phyloP scores from a whole-genome alignment of 208 protist genomes.

The Naegleria fowleri region DNA sequence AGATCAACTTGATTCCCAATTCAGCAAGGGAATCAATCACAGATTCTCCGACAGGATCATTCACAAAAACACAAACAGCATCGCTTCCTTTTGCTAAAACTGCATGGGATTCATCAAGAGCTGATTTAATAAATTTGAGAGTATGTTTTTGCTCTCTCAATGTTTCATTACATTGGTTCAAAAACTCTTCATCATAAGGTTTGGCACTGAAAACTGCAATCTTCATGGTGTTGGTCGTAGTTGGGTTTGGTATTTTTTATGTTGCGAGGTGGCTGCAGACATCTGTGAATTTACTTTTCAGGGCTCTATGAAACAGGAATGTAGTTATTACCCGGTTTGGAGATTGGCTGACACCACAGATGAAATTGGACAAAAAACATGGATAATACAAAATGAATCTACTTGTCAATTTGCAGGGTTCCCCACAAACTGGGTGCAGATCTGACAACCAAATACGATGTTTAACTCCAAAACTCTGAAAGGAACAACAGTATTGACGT shows the following conservation, averaged over 20 bases:
- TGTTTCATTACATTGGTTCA: neutral
- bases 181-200: neutral
- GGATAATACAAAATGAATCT: too few species aligned
- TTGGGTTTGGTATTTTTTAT: neutral
- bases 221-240: neutral
- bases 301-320: too few species aligned
- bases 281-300: too few species aligned
- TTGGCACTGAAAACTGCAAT: neutral
- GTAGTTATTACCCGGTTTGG: too few species aligned
- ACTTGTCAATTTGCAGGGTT: too few species aligned
- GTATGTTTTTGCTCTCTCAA: neutral
- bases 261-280: too few species aligned
- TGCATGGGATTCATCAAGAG: neutral
- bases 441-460: too few species aligned
- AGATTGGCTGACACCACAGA: too few species aligned
- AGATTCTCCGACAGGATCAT: neutral
- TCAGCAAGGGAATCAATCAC: neutral
- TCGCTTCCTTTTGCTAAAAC: neutral
- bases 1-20: neutral
- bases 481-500: too few species aligned
- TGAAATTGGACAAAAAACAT: too few species aligned
- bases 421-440: too few species aligned
- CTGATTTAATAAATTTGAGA: neutral
- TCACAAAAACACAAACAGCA: slow-evolving; percentile 1
- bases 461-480: too few species aligned